Evolutionary conservation across 1,284 basidiomycete species (phyloP), one percentile per base, ranked within the genome.

Genomic region (Rhodotorula sp.): DNA sequence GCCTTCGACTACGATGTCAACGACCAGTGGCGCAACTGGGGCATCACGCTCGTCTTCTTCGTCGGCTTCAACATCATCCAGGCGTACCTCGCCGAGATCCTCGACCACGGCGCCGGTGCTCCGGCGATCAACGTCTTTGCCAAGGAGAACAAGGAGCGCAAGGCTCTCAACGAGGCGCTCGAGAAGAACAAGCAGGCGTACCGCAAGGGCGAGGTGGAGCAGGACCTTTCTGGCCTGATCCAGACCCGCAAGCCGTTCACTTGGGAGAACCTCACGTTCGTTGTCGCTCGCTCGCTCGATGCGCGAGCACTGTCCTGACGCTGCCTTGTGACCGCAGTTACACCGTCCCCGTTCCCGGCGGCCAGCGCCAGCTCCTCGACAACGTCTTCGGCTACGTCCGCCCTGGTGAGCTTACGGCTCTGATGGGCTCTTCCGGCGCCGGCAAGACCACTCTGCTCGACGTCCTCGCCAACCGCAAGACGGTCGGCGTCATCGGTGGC

Each of bases 321-420:
- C 7, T 34, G 14, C 23, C 14, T n/a, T 49, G 9, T 44, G 23
- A 41, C 17, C 55, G 72, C 67, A 80, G 80, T 71, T 86, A 85
- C 79, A 82, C 81, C 50, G 84, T 85, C 23, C 85, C 85, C 4
- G 84, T 86, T 58, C 83, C 83, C 10, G 74, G 74, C 10, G 74
- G 74, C n/a, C 66, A 74, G 12, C 72, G 70, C 45, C 74, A 76
- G 50, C 68, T 76, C 4, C 72, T 76, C 67, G 86, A 93, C 77
- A 86, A 92, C 74, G 87, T 96, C 12, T 90, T 88, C 66, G 93
- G 93, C 0, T 95, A 87, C 81, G 92, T 93, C 54, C 63, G 58
- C 10, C 74, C 74, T 16, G 57, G 86, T 10, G 91, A 89, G 77
- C 83, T 95, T 67, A 93, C 93, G 84, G 77, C 87, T 67, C 77